Evolutionary conservation across 495 filamentous ascomycete genomes (phyloP).

Genomic region (Tuber calosporum): DNA sequence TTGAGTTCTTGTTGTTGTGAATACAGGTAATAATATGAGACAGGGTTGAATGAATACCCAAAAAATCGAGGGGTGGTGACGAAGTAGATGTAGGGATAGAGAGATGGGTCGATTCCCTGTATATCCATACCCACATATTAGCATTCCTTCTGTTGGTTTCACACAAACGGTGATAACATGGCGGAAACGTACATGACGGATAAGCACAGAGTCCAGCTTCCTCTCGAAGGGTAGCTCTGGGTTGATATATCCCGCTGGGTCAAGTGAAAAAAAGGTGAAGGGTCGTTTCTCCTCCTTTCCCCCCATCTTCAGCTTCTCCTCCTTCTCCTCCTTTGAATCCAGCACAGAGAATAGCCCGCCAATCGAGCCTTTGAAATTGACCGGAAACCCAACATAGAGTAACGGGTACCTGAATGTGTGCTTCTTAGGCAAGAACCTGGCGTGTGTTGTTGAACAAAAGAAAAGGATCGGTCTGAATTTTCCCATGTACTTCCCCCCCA

Average conservation of each 20-base stretch:
- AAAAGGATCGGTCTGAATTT: conserved; percentile 49
- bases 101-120: conserved; percentile 34
- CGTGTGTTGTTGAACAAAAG: conserved; percentile 56
- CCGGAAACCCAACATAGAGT: conserved; percentile 58
- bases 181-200: conserved; percentile 34
- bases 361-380: conserved; percentile 53
- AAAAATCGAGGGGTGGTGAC: conserved; percentile 62
- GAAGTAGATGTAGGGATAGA: conserved; percentile 57
- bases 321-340: conserved; percentile 28
- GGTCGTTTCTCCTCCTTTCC: conserved; percentile 30
- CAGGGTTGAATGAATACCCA: conserved; percentile 67
- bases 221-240: conserved; percentile 52
- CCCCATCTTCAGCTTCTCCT: conserved; percentile 28
- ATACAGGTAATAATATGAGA: conserved; percentile 78
- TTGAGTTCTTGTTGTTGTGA: conserved; percentile 51
- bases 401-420: conserved; percentile 62
- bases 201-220: conserved; percentile 35
- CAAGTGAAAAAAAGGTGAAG: conserved; percentile 48
- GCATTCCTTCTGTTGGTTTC: conserved; percentile 1
- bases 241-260: conserved; percentile 59
- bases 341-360: conserved; percentile 53
- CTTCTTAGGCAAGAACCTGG: conserved; percentile 55
- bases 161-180: conserved; percentile 42
- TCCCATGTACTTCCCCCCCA: conserved; percentile 27
- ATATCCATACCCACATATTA: conserved; percentile 16